Base-by-base conservation (phyloP, 2,329 filamentous ascomycete genomes). In the Laburnicola sp. region DNA sequence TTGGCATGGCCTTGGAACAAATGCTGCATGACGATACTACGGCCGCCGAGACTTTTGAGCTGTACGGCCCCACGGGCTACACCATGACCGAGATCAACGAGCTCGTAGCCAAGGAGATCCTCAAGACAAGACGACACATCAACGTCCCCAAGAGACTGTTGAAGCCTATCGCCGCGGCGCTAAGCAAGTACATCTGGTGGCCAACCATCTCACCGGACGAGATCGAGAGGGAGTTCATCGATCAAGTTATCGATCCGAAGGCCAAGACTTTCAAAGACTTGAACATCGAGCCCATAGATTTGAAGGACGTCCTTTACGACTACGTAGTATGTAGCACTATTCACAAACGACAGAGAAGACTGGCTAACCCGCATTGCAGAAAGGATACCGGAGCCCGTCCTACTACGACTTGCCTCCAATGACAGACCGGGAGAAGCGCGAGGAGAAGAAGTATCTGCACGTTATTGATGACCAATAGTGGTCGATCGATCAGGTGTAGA, bases 231-330 rank as follows among this genome's bases (percentile, higher is more conserved):
- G 92, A 99, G 74, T 96, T 93, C 75, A 84, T 96, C 65, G 89
- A 99, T 75, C 94, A 99, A 75, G 79, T 84, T 63, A 95, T 99
- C 69, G 94, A 99, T 74, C 85, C 86, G 52, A 85, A 81, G 30
- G 94, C 94, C 59, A 97, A 97, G 83, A 97, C 94, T 1, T 96
- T 97, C 78, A 89, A 89, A 75, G 92, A 97, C 70, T 82, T 99
- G 40, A 89, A 85, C 54, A 96, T 99, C 59, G 88, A 91, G 75
- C 90, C 93, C 27, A 88, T 85, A 40, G 92, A 97, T 58, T 83
- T 97, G 66, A 86, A 83, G 73, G 86, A 89, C 74, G 85, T 91
- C 73, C 96, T 91, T 60, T 97, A 93, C 76, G 88, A 95, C 75
- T 99, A 99, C 77, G 76, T 97, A 80, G 91, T 94, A 80, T 76